Evolutionary conservation across 805 yeast species (phyloP), one percentile per base, ranked within the genome.

Genomic region (Ogataea philodendri): DNA sequence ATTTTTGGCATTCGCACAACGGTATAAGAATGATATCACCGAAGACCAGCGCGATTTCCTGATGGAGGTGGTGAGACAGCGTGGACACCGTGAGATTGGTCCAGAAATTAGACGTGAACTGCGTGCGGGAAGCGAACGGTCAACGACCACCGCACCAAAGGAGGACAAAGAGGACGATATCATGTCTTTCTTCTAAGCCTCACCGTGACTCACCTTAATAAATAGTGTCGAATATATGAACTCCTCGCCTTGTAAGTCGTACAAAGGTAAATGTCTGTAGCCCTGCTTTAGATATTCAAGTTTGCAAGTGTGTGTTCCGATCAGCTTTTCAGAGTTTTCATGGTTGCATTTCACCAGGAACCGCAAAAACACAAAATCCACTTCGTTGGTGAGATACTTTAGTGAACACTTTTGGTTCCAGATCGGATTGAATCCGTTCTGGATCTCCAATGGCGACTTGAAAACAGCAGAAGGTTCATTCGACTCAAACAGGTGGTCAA

Each of bases 1-100:
- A 2, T 84, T 93, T 56, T 70, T 93, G 39, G 82, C 93, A 2
- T 93, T 93, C 67, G 95, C 97, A 22, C 97, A 89, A 66, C 74
- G 96, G 46, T 93, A 93, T 60, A 93, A 90, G 62, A 90, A 93
- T 57, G 98, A 93, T 69, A 86, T 93, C 41, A 93, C 98, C n/a
- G 96, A 87, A 52, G 99, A 93, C 59, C 99, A 93, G 69, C 76
- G 96, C 59, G 98, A 93, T 52, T 87, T 90, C 62, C 67, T 93
- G 42, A 65, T 93, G 57, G 97, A 90, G 52, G 89, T 95, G 4
- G 76, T 88, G 13, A 81, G 95, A 64, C 89, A 82, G 57, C 83
- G 96, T 63, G 81, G 81, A 32, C 99, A 93, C 57, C 83, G 70
- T 42, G 84, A 81, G 17, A 84, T 93, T 41, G 89, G 96, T 3